Percentiles rank a stretch among this genome's conserved stretches.
Evolutionary conservation across 352 stramenopile genomes (phyloP).

Genomic region (Pythium utonaiense): DNA sequence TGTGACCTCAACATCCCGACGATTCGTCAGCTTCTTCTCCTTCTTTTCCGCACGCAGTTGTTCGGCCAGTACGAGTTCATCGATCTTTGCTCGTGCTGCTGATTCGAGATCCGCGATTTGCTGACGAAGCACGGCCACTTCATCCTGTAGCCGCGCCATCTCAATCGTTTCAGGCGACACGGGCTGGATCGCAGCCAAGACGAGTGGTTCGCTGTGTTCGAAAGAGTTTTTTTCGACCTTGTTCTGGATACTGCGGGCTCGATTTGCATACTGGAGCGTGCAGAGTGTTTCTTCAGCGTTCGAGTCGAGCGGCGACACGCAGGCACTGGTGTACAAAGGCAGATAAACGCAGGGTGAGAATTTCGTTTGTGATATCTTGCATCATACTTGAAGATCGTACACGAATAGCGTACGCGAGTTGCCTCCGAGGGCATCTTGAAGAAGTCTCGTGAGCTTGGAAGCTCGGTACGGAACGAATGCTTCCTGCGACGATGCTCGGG

Average conservation of each 20-base stretch:
- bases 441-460: constrained; percentile 51
- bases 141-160: constrained; percentile 38
- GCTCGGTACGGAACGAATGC: constrained; percentile 39
- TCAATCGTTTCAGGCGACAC: constrained; percentile 32
- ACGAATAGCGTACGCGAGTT: constrained; percentile 62
- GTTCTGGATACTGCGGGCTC: constrained; percentile 72
- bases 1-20: constrained; percentile 19
- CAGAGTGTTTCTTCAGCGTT: constrained; percentile 59
- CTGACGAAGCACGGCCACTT: constrained; percentile 22
- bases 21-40: constrained; percentile 3
- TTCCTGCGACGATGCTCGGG: constrained; percentile 20
- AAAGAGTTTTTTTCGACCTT: constrained; percentile 56
- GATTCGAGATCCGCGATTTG: constrained; percentile 12
- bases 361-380: no score
- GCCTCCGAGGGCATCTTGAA: constrained; percentile 50
- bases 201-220: background rate
- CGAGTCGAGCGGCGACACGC: constrained; percentile 45
- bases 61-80: constrained; percentile 6
- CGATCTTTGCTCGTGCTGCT: constrained; percentile 5
- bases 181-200: constrained; percentile 3
- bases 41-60: constrained; percentile 7
- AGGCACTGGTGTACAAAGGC: constrained; percentile 36
- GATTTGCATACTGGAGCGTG: constrained; percentile 75
- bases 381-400: constrained; percentile 28
- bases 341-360: background rate